A percentile compares a stretch with the other conserved stretches of the same genome.
These are phyloP conservation scores for Pseudonitzschia multistriata DNA, from an alignment of 108 stramenopile genomes.

Conservation along the genomic window DNA sequence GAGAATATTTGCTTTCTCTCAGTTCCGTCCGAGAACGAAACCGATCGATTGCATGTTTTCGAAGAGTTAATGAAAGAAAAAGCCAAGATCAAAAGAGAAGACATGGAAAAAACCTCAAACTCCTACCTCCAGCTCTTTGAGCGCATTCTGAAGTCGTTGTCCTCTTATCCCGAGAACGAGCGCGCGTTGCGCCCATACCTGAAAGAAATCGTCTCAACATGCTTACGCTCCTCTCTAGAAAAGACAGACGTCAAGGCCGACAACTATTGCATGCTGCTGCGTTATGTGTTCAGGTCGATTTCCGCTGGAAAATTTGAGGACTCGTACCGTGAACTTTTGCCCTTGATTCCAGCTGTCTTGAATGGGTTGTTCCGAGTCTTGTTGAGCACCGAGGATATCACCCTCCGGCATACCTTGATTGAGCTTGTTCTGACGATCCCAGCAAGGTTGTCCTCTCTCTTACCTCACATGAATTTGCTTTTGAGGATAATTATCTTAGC, in stretches of 20 bases:
- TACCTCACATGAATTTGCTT: slow-evolving; percentile 91
- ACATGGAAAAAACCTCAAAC: slow-evolving; percentile 24
- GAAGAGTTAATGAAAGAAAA: not conserved
- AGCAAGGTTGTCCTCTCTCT: slow-evolving; percentile 80
- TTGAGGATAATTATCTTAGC: slow-evolving; percentile 84
- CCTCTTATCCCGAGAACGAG: slow-evolving; percentile 88
- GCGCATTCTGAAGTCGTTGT: slow-evolving; percentile 78
- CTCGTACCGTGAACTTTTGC: slow-evolving; percentile 80
- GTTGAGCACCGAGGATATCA: slow-evolving; percentile 35
- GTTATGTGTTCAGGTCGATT: slow-evolving; percentile 85
- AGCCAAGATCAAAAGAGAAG: slow-evolving; percentile 7
- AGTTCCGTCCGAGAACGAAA: slow-evolving; percentile 14
- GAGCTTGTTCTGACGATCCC: slow-evolving; percentile 92
- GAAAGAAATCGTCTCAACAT: slow-evolving; percentile 63
- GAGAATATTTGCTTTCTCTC: slow-evolving; percentile 24
- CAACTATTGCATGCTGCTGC: slow-evolving; percentile 78
- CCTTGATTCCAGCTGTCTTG: slow-evolving; percentile 72
- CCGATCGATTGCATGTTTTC: slow-evolving; percentile 13
- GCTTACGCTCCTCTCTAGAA: slow-evolving; percentile 67
- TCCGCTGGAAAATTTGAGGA: slow-evolving; percentile 93
- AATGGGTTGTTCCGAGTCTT: slow-evolving; percentile 81
- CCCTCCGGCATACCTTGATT: slow-evolving; percentile 62
- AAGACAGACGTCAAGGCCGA: slow-evolving; percentile 50
- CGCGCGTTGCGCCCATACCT: slow-evolving; percentile 80
- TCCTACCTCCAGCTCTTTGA: slow-evolving; percentile 53